A percentile compares a stretch with the other conserved stretches of the same genome.
Evolutionary conservation across 441 rosid genomes (phyloP).

Genomic region (Biscutella laevigata): DNA sequence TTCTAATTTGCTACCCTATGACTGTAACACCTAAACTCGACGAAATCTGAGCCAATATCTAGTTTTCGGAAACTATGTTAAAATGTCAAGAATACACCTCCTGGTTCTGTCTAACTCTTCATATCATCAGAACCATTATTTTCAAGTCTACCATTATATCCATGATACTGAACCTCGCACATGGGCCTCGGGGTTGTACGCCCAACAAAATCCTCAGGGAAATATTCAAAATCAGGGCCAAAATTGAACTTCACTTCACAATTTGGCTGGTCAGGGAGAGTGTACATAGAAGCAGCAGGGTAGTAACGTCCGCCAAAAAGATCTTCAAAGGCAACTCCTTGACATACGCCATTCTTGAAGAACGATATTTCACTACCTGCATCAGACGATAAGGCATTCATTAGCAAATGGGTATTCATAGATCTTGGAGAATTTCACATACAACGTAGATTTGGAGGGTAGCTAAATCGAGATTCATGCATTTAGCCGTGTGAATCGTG

Average conservation of each 20-base stretch:
- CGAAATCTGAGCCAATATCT: slow-evolving; percentile 26
- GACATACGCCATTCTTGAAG: slow-evolving; percentile 80
- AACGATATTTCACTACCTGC: slow-evolving; percentile 94
- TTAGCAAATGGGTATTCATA: not conserved
- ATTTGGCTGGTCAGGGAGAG: slow-evolving; percentile 85
- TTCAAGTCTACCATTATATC: slow-evolving; percentile 49
- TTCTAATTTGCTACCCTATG: slow-evolving; percentile 31
- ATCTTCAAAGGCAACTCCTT: slow-evolving; percentile 89
- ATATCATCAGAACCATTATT: slow-evolving; percentile 52
- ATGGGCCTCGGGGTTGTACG: slow-evolving; percentile 67
- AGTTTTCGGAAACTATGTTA: slow-evolving; percentile 14
- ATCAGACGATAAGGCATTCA: not conserved
- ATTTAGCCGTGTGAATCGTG: not conserved
- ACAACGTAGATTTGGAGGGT: not conserved
- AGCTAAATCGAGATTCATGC: not conserved
- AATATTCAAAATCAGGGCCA: slow-evolving; percentile 74
- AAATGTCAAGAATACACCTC: slow-evolving; percentile 13
- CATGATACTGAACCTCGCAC: slow-evolving; percentile 76
- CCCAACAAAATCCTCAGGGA: slow-evolving; percentile 64
- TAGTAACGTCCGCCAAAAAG: slow-evolving; percentile 75
- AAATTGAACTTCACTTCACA: slow-evolving; percentile 86
- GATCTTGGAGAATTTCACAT: not conserved
- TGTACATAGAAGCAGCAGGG: slow-evolving; percentile 98
- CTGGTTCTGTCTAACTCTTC: slow-evolving; percentile 39
- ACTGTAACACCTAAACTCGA: slow-evolving; percentile 19